Evolutionary conservation across 495 filamentous ascomycete species (phyloP).

Genomic region (Astrocystis sublimbata): DNA sequence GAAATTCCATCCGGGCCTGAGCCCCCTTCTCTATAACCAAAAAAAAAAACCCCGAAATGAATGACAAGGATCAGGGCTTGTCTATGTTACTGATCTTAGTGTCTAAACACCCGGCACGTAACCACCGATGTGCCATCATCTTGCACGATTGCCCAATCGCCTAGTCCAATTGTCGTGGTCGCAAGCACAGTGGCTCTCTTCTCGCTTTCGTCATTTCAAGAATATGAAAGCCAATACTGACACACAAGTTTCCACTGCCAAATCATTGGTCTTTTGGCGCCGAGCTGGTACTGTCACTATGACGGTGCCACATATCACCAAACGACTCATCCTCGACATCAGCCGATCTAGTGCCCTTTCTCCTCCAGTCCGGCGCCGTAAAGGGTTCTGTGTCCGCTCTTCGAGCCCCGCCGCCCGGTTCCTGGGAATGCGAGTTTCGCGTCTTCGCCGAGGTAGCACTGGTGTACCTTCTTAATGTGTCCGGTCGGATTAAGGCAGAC

Average conservation of each 20-base stretch:
- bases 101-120: neutral
- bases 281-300: neutral
- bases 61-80: neutral
- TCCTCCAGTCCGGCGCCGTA: conserved; percentile 25
- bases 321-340: neutral
- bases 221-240: no score
- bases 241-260: no score
- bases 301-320: neutral
- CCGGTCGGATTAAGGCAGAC: conserved; percentile 17
- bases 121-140: neutral
- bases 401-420: conserved; percentile 15
- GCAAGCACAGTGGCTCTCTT: no score
- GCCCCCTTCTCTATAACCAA: conserved; percentile 31
- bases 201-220: no score
- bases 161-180: no score
- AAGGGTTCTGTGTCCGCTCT: conserved; percentile 27
- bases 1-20: conserved; percentile 17
- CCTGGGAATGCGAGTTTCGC: conserved; percentile 8
- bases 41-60: no score
- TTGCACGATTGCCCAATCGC: conserved; percentile 19
- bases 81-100: neutral
- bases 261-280: no score
- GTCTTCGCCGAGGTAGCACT: conserved; percentile 16
- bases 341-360: neutral
- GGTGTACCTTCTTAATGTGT: conserved; percentile 22